These are phyloP conservation scores for Xylaria sp. DNA, from an alignment of 2,329 filamentous ascomycete species.

Conservation along the genomic window DNA sequence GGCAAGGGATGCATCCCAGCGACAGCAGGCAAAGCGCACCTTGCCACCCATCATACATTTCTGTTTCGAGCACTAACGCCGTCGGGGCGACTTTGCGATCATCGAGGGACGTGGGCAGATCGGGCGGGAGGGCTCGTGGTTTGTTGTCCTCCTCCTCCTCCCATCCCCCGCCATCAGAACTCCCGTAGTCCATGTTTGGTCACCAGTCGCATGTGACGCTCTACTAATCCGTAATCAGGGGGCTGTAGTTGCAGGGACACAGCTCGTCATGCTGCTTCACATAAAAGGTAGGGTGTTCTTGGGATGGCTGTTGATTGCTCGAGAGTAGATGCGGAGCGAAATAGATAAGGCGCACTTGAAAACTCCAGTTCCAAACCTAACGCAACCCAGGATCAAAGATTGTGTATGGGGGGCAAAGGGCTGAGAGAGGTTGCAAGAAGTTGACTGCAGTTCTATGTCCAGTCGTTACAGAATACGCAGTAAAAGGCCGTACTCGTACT, in stretches of 20 bases:
- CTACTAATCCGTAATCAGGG: conserved; percentile 18
- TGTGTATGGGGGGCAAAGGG: background rate
- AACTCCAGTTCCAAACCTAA: background rate
- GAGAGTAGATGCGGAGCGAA: background rate
- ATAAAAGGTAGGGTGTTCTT: background rate
- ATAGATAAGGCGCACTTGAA: background rate
- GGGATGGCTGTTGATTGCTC: background rate
- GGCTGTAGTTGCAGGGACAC: conserved; percentile 17
- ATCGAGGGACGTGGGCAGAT: conserved; percentile 86
- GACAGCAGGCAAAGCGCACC: conserved; percentile 44
- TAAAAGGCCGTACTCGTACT: background rate
- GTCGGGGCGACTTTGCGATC: conserved; percentile 68
- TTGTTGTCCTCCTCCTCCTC: conserved; percentile 39
- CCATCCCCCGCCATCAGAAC: conserved; percentile 41
- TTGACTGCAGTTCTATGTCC: background rate
- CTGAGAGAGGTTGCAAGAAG: background rate
- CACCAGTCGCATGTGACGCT: conserved; percentile 28
- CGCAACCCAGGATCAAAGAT: background rate
- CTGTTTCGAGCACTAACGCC: conserved; percentile 72
- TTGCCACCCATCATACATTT: conserved; percentile 99
- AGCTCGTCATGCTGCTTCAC: conserved; percentile 23
- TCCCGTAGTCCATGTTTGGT: conserved; percentile 56
- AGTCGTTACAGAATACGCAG: background rate
- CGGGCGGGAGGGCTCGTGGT: conserved; percentile 61
- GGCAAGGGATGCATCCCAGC: conserved; percentile 7